Conservation (phyloP, 2,329 filamentous ascomycete genomes). For the Phyllosticta paracitricarpa region DNA sequence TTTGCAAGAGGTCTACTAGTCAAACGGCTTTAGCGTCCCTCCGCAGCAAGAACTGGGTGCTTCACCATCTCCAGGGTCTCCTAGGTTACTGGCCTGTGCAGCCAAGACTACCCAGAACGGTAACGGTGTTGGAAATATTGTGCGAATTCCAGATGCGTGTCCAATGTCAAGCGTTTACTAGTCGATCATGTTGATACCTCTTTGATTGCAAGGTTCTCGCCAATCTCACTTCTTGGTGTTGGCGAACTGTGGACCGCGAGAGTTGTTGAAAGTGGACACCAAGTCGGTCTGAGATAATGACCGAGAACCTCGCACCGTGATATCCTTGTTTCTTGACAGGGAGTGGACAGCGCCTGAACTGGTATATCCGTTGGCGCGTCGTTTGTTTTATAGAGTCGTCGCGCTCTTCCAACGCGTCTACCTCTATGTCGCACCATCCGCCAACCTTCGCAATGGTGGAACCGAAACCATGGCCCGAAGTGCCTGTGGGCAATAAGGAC, state of each 20-base stretch:
- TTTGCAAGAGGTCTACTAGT: neutral
- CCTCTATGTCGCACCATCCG: neutral
- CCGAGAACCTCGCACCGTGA: neutral
- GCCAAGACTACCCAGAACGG: neutral
- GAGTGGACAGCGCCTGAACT: neutral
- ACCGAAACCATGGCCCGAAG: constrained; percentile 35
- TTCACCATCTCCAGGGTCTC: neutral
- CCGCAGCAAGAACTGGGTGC: neutral
- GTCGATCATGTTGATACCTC: neutral
- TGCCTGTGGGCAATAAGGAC: constrained; percentile 39
- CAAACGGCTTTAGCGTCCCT: neutral
- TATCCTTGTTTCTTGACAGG: neutral
- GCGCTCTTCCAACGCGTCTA: neutral
- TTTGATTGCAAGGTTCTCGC: neutral
- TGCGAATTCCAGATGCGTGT: neutral
- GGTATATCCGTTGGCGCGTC: neutral
- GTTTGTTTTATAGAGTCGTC: neutral
- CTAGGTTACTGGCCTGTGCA: neutral
- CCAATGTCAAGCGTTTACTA: neutral
- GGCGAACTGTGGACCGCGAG: neutral
- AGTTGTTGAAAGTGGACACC: neutral
- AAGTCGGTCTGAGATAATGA: neutral
- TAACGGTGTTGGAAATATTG: neutral
- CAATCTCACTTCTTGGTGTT: neutral
- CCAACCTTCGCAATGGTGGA: constrained; percentile 24